Percentiles rank a stretch among this genome's conserved stretches.
phyloP scores from a whole-genome alignment of 129 eudicot genomes.

The Erigeron canadensis region DNA sequence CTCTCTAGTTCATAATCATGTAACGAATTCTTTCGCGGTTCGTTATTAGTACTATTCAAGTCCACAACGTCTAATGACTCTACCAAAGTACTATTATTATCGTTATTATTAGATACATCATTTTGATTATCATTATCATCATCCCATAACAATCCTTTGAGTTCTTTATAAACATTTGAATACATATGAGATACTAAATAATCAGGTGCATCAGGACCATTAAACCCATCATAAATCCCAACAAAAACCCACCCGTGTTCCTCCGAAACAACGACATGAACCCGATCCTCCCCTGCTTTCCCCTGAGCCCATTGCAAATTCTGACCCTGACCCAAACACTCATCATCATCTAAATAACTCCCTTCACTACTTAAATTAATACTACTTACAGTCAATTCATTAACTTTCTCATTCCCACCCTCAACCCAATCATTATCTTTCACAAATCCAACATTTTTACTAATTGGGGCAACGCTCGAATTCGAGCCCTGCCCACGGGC shows the following conservation, averaged over 20 bases:
- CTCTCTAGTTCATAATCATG: slow-evolving; percentile 48
- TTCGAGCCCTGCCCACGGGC: slow-evolving; percentile 45
- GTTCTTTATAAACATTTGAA: slow-evolving; percentile 78
- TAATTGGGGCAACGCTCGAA: slow-evolving; percentile 77
- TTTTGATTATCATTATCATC: slow-evolving; percentile 69
- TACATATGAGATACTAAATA: slow-evolving; percentile 75
- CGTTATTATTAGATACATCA: slow-evolving; percentile 27
- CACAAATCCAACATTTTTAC: slow-evolving; percentile 39
- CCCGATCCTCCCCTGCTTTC: slow-evolving; percentile 98
- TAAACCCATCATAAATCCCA: slow-evolving; percentile 96
- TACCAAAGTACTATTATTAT: slow-evolving; percentile 11
- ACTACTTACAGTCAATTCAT: slow-evolving; percentile 56
- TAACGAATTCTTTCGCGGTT: background rate
- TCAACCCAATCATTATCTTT: slow-evolving; percentile 61
- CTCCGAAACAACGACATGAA: slow-evolving; percentile 91
- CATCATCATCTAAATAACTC: slow-evolving; percentile 60
- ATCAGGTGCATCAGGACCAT: slow-evolving; percentile 98
- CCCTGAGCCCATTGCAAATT: slow-evolving; percentile 99
- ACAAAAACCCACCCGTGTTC: slow-evolving; percentile 96
- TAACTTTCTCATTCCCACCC: slow-evolving; percentile 55
- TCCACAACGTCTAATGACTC: slow-evolving; percentile 7
- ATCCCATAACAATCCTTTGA: slow-evolving; percentile 75
- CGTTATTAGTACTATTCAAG: background rate
- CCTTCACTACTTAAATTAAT: slow-evolving; percentile 67
- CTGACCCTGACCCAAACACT: slow-evolving; percentile 45